Evolutionary conservation across 345 rosid genomes (phyloP).

Genomic region (Melaleuca alternifolia): DNA sequence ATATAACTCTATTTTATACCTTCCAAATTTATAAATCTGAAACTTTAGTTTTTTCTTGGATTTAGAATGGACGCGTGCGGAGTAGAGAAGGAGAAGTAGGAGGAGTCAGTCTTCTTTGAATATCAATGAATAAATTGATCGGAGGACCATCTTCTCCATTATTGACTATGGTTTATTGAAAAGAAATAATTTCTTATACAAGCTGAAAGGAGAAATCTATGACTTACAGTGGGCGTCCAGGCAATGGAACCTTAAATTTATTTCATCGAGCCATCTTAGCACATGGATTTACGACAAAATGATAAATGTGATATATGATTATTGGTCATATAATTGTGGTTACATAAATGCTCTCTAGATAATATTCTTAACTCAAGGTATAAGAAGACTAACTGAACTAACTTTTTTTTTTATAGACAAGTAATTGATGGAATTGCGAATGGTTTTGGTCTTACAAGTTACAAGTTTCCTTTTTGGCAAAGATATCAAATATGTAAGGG

Average conservation of each 20-base stretch:
- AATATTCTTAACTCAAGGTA: not conserved
- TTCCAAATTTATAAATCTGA: not conserved
- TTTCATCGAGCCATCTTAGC: not conserved
- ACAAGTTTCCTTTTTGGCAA: no score
- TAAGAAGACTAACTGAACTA: no score
- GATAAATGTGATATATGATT: not conserved
- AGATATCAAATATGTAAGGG: no score
- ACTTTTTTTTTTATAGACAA: no score
- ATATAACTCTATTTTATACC: not conserved
- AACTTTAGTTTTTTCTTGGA: no score
- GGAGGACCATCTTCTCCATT: no score
- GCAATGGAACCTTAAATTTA: not conserved
- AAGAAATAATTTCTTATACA: not conserved
- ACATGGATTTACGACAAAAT: not conserved
- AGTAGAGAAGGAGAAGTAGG: no score
- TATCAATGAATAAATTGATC: not conserved
- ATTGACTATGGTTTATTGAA: no score
- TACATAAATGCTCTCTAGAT: not conserved
- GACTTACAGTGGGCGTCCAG: not conserved
- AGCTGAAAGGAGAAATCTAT: not conserved
- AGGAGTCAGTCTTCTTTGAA: not conserved
- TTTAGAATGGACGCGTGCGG: no score
- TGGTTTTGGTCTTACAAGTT: no score
- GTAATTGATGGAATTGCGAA: no score
- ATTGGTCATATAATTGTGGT: not conserved